Evolutionary conservation across 768 basidiomycete genomes (phyloP).

Genomic region (Infundibulicybe gibba): DNA sequence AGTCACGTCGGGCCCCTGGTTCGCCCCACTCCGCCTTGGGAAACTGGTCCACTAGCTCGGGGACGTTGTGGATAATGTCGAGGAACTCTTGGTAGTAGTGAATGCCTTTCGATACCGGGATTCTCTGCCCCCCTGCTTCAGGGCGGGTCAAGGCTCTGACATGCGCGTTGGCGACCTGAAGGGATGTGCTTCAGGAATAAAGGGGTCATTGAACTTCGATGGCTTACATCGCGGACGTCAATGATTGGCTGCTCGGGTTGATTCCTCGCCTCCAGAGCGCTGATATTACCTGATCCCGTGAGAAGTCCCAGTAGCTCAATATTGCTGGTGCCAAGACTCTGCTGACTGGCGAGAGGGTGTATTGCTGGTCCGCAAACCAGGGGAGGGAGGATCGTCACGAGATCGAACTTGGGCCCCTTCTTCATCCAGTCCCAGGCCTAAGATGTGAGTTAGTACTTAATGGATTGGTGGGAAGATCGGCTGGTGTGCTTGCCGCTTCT

Average conservation of each 20-base stretch:
- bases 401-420: not conserved
- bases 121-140: not conserved
- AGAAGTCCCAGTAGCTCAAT: not conserved
- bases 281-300: not conserved
- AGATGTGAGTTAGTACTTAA: not conserved
- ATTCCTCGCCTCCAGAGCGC: not conserved
- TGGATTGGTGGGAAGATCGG: not conserved
- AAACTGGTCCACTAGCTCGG: not conserved
- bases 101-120: not conserved
- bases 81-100: not conserved
- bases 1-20: not conserved
- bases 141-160: not conserved
- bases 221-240: slow-evolving; percentile 1
- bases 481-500: not conserved
- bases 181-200: not conserved
- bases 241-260: not conserved
- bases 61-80: not conserved
- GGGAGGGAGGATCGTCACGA: not conserved
- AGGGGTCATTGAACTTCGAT: not conserved
- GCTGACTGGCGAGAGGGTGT: not conserved
- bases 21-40: not conserved
- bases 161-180: not conserved
- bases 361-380: not conserved
- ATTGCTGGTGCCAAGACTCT: not conserved
- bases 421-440: slow-evolving; percentile 2